Percentiles rank a stretch among this genome's conserved stretches.
These are phyloP conservation scores for Alternaria triticina DNA, from an alignment of 2,329 filamentous ascomycete species.

Conservation along the genomic window DNA sequence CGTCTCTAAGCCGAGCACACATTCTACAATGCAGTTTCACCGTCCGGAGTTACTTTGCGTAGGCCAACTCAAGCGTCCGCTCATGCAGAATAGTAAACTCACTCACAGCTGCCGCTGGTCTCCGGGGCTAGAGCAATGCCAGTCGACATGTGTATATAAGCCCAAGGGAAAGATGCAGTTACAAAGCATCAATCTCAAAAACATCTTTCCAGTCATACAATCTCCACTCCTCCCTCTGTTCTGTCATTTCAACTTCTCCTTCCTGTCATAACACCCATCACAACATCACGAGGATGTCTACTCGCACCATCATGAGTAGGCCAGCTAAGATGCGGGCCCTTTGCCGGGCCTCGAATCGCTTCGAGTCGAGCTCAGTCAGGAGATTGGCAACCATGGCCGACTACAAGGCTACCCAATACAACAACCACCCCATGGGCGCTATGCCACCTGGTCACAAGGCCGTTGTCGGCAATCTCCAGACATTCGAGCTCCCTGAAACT, in stretches of 20 bases:
- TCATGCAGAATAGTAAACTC: not conserved
- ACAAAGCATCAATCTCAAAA: not conserved
- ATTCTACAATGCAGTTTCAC: not conserved
- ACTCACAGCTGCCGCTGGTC: not conserved
- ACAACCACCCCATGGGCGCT: not conserved
- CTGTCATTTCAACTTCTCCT: not conserved
- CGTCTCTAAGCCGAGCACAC: not conserved
- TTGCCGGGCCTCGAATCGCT: not conserved
- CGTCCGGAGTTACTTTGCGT: not conserved
- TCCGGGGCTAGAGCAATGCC: not conserved
- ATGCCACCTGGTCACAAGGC: slow-evolving; percentile 11
- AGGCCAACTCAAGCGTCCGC: not conserved
- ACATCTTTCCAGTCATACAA: not conserved
- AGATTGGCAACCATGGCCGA: not conserved
- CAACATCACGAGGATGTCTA: not conserved
- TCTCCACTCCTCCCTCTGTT: not conserved
- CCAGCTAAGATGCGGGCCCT: not conserved
- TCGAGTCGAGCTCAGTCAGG: not conserved
- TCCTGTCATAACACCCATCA: not conserved
- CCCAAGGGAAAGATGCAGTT: not conserved
- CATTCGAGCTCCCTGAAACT: slow-evolving; percentile 8
- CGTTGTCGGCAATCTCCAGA: slow-evolving; percentile 5
- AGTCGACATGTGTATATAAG: slow-evolving; percentile 5
- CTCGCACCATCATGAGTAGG: not conserved
- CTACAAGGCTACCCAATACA: not conserved